Conservation (phyloP, 1,139 yeast genomes). For the Magnusiomyces magnusii region DNA sequence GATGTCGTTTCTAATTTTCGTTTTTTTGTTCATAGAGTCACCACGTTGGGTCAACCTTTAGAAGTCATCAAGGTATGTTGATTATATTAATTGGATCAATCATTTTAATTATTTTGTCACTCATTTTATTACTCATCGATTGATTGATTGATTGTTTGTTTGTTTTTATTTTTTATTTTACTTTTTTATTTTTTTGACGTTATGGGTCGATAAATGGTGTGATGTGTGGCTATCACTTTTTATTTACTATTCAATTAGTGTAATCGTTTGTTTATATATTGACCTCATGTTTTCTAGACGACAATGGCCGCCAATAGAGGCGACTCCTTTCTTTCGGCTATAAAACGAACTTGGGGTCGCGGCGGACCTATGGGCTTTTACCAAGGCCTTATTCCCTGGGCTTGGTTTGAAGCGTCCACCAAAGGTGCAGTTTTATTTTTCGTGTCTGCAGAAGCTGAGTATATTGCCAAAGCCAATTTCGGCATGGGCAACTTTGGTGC, state of each 20-base stretch:
- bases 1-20: background rate
- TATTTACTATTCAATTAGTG: background rate
- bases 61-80: constrained; percentile 65
- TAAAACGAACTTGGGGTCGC: constrained; percentile 76
- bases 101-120: no score
- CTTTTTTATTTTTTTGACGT: no score
- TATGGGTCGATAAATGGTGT: no score
- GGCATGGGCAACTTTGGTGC: constrained; percentile 68
- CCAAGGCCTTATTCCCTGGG: constrained; percentile 99
- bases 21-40: constrained; percentile 38
- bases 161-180: no score
- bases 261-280: no score
- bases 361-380: constrained; percentile 90
- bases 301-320: constrained; percentile 97
- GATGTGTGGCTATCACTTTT: background rate
- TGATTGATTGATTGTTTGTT: no score
- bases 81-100: no score
- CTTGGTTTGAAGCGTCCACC: constrained; percentile 98
- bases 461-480: constrained; percentile 48
- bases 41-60: constrained; percentile 95
- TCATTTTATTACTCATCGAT: no score
- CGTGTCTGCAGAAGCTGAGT: constrained; percentile 88
- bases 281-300: constrained; percentile 36
- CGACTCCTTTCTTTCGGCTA: constrained; percentile 60
- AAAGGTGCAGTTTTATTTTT: constrained; percentile 94